Conservation (phyloP, 345 rosid species). For the Toxicodendron radicans region DNA sequence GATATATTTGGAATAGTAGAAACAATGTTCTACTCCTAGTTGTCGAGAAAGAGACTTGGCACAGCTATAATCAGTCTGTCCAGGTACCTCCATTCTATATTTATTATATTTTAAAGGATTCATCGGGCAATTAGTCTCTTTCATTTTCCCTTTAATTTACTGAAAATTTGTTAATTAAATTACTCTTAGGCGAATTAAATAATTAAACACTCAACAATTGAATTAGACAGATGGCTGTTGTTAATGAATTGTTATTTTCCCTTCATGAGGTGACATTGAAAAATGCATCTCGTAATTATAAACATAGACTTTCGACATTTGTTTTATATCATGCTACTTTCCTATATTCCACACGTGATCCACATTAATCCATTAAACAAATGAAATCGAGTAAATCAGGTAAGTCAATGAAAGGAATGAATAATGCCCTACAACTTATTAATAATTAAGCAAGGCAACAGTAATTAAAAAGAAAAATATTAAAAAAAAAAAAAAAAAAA, state of each 20-base stretch:
- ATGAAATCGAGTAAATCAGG: background rate
- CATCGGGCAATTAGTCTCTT: constrained; percentile 17
- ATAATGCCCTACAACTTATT: background rate
- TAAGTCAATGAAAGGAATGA: background rate
- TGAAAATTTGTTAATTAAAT: too few relatives aligned
- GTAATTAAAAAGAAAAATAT: too few relatives aligned
- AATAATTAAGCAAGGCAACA: too few relatives aligned
- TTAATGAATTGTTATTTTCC: too few relatives aligned
- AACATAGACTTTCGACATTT: background rate
- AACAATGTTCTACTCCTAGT: constrained; percentile 22
- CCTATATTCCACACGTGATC: background rate
- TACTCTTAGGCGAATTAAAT: too few relatives aligned
- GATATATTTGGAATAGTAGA: constrained; percentile 29
- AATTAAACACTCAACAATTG: too few relatives aligned
- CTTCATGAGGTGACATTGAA: too few relatives aligned
- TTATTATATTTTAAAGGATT: constrained; percentile 9
- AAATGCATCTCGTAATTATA: background rate
- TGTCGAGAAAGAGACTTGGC: constrained; percentile 41
- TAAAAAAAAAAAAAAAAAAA: too few relatives aligned
- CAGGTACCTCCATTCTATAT: constrained; percentile 18
- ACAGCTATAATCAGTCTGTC: constrained; percentile 15
- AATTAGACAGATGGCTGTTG: too few relatives aligned
- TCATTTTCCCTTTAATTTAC: constrained; percentile 2
- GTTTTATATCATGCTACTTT: too few relatives aligned
- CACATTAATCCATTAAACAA: background rate